These are phyloP conservation scores for Trypanosoma melophagium DNA, from an alignment of 208 protist genomes.

Conservation along the genomic window DNA sequence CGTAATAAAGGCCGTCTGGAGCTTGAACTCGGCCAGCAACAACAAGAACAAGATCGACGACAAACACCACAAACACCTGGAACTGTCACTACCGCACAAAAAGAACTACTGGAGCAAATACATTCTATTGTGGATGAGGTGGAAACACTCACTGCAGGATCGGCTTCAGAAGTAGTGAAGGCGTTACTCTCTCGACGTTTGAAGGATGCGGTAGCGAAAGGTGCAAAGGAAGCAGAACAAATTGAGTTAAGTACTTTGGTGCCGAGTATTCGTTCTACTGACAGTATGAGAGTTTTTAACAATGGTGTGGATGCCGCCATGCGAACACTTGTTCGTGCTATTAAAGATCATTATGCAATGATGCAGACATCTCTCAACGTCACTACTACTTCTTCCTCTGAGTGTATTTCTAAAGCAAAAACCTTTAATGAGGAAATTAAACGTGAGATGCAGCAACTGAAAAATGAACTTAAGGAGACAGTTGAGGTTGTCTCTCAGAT, in stretches of 20 bases:
- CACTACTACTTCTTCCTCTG: slow-evolving; percentile 5
- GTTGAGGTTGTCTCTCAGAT: slow-evolving; percentile 37
- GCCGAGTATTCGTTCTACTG: slow-evolving; percentile 60
- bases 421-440: slow-evolving; percentile 42
- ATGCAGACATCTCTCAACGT: slow-evolving; percentile 20
- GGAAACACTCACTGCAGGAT: slow-evolving; percentile 48
- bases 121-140: slow-evolving; percentile 66
- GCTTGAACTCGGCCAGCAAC: slow-evolving; percentile 19
- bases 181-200: slow-evolving; percentile 63
- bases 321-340: slow-evolving; percentile 35
- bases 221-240: slow-evolving; percentile 54
- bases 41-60: slow-evolving; percentile 11
- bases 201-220: slow-evolving; percentile 67
- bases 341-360: slow-evolving; percentile 24
- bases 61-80: slow-evolving; percentile 8
- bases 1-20: slow-evolving; percentile 75
- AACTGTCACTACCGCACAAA: slow-evolving; percentile 33
- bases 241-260: slow-evolving; percentile 39
- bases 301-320: slow-evolving; percentile 53
- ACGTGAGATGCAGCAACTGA: slow-evolving; percentile 38
- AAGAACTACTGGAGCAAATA: slow-evolving; percentile 66
- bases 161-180: slow-evolving; percentile 60
- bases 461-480: slow-evolving; percentile 54
- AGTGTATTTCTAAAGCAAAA: slow-evolving; percentile 15
- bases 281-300: slow-evolving; percentile 60